Percentiles rank a stretch among this genome's conserved stretches.
These are phyloP conservation scores for Salvia splendens DNA, from an alignment of 257 asterid genomes.

Conservation along the genomic window DNA sequence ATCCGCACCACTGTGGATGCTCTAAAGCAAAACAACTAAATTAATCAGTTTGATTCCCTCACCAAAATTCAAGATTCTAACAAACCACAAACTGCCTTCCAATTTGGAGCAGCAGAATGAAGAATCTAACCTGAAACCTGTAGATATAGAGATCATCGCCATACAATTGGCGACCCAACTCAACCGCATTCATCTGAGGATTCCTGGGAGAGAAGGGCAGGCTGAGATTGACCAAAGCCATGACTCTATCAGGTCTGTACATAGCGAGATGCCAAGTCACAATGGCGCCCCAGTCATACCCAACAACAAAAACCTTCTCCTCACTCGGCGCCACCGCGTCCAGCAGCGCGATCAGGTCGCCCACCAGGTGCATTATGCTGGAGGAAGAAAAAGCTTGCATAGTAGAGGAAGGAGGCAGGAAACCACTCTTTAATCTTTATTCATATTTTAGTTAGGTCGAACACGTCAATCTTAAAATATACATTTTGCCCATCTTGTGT, in stretches of 20 bases:
- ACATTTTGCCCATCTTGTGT: too few relatives aligned
- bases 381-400: too few relatives aligned
- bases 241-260: slow-evolving; percentile 68
- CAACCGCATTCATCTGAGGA: slow-evolving; percentile 38
- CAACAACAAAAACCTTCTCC: slow-evolving; percentile 72
- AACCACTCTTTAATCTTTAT: too few relatives aligned
- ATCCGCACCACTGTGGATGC: too few relatives aligned
- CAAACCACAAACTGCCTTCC: background rate
- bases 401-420: too few relatives aligned
- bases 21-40: too few relatives aligned
- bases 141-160: slow-evolving; percentile 69
- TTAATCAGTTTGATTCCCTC: background rate
- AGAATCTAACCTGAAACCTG: slow-evolving; percentile 62
- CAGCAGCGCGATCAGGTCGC: slow-evolving; percentile 64
- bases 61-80: background rate
- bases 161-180: slow-evolving; percentile 29
- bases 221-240: slow-evolving; percentile 59
- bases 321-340: slow-evolving; percentile 49
- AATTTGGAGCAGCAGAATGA: too few relatives aligned
- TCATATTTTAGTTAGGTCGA: too few relatives aligned
- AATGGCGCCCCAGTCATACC: slow-evolving; percentile 83
- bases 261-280: slow-evolving; percentile 66
- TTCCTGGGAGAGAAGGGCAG: slow-evolving; percentile 50
- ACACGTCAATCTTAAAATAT: too few relatives aligned
- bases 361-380: slow-evolving; percentile 54